Base-by-base conservation (phyloP, 2,329 filamentous ascomycete species). In the Beauveria sp. region DNA sequence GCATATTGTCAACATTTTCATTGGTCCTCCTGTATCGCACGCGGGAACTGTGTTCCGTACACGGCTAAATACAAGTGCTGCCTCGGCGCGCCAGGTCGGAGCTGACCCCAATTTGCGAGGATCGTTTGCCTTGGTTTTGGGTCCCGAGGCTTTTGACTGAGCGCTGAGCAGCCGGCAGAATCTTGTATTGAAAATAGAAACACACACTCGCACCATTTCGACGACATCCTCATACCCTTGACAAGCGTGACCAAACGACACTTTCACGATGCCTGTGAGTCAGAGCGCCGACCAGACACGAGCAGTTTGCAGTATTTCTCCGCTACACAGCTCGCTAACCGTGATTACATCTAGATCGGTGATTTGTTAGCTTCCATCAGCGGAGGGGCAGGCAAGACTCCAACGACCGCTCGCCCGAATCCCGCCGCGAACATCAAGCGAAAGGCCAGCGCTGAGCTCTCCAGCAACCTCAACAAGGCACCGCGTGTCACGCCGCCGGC, bases 311-410 rank as follows among this genome's bases (percentile, higher is more conserved):
- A 8, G 9, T 14, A 5, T 10, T 10, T 37, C 14, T 30, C 34
- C 2, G 20, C 26, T 20, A 22, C 30, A 50, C 30, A 18, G 9
- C 4, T 22, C 51, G 3, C 43, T 55, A 16, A 58, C 56, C 22
- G 56, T 57, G 12, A 10, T 16, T n/a, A 10, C 37, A n/a, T 53
- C 22, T 24, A 66, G 66, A 84, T 85, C 66, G 73, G 78, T 63
- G 81, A 84, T 64, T 74, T 85, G n/a, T 77, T 85, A 40, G 84
- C 83, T 65, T 81, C 84, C 69, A 87, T 88, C 65, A 82, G 77
- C 65, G 84, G 84, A 68, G 78, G 79, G 64, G 77, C 80, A 69
- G 72, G 77, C 66, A 67, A 78, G 48, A 66, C 74, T 18, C 66
- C 74, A 12, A 20, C 16, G n/a, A n/a, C 58, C 5, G 47, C 22